Conservation (phyloP, 768 basidiomycete genomes). For the Tylopilus felleus region DNA sequence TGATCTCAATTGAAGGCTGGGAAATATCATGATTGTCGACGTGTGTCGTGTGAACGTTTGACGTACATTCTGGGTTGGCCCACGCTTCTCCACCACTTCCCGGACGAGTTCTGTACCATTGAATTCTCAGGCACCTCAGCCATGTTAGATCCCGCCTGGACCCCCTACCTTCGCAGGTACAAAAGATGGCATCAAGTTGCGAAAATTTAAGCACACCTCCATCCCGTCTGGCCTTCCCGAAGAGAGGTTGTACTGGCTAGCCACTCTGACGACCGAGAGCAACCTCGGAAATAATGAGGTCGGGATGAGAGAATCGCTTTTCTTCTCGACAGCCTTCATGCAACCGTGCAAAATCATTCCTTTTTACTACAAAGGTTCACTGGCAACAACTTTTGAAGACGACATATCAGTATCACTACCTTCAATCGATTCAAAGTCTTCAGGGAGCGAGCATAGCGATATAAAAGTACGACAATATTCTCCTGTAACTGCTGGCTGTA, state of each 20-base stretch:
- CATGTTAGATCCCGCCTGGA: too few species aligned
- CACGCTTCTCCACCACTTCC: too few species aligned
- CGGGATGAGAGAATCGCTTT: slow-evolving; percentile 44
- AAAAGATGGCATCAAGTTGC: background rate
- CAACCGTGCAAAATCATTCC: slow-evolving; percentile 75
- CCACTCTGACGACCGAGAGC: background rate
- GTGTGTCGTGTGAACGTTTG: too few species aligned
- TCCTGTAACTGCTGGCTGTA: background rate
- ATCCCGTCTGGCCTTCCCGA: slow-evolving; percentile 6
- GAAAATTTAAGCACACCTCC: background rate
- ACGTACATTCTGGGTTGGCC: too few species aligned
- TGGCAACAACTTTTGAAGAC: slow-evolving; percentile 45
- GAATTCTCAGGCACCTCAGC: too few species aligned
- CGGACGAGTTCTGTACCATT: too few species aligned
- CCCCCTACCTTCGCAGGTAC: background rate
- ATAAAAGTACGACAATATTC: slow-evolving; percentile 52
- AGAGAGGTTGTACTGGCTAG: slow-evolving; percentile 23
- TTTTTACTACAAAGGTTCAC: slow-evolving; percentile 75
- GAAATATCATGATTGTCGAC: too few species aligned
- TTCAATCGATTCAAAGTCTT: slow-evolving; percentile 77
- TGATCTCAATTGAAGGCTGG: too few species aligned
- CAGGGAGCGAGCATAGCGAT: slow-evolving; percentile 66
- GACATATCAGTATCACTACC: slow-evolving; percentile 82
- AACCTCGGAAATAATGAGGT: slow-evolving; percentile 9
- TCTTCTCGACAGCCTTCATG: slow-evolving; percentile 73